Base-by-base conservation (phyloP, 2,329 filamentous ascomycete species). In the Colletotrichum filicis region DNA sequence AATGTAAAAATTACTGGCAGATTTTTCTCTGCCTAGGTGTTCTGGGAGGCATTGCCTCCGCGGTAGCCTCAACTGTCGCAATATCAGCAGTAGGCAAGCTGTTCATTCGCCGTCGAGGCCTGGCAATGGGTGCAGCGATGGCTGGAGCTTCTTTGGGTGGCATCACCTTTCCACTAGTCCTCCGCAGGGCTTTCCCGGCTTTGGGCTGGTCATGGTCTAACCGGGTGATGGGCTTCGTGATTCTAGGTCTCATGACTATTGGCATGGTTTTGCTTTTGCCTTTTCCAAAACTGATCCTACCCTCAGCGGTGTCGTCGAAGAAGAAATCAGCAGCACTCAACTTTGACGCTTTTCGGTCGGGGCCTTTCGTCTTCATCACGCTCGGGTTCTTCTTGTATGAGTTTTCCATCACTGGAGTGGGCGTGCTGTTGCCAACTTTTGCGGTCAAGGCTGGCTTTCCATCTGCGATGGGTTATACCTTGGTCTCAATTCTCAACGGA, bases 1-100 rank as follows among this genome's bases (percentile, higher is more conserved):
- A 87, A 66, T 88, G 85, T 74, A 77, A 76, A 4, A 66, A 76
- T 14, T 87, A 87, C 76, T 86, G 84, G 85, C 85, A 88, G 5
- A 87, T 87, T 37, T 77, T 87, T 49, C 78, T 87, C 12, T 62
- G n/a, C 22, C 5, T 68, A 11, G 58, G 58, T 4, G 12, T 68
- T 1, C 83, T 83, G 35, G 79, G 83, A 12, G 85, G 86, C 2
- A 67, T 86, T 2, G 85, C 85, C 0, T 80, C 79, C 22, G 42
- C 85, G 8, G 76, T 83, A 22, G 74, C 82, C 1, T 83, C 83
- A 63, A 78, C 81, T 3, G 80, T 83, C 0, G 76, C 77, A 53
- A 75, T 83, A 12, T 78, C 79, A 16, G 68, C 78, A 3, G 76
- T 83, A 9, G 79, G 77, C 14, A 81, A 83, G 58, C 74, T 77